phyloP scores from a whole-genome alignment of 257 asterid species.

The Petunia axillaris region DNA sequence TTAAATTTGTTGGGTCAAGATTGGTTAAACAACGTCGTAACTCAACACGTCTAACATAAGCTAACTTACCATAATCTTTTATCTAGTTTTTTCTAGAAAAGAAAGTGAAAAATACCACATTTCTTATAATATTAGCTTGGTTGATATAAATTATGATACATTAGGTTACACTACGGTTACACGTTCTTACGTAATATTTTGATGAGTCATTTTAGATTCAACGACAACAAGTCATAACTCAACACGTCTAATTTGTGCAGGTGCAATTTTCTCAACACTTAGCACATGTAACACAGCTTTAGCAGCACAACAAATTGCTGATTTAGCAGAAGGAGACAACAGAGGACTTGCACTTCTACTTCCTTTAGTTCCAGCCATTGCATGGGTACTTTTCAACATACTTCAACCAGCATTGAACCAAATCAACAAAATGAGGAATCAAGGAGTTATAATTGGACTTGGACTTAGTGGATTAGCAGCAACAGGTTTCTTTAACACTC shows the following conservation, averaged over 20 bases:
- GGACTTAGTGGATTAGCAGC: slow-evolving; percentile 73
- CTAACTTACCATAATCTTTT: no score
- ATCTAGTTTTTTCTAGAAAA: no score
- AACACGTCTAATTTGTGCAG: slow-evolving; percentile 19
- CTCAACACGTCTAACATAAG: no score
- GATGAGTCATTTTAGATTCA: no score
- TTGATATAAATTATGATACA: no score
- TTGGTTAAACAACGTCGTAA: no score
- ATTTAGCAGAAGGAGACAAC: slow-evolving; percentile 85
- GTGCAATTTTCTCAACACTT: slow-evolving; percentile 74
- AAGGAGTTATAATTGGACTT: slow-evolving; percentile 67
- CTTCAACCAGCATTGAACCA: slow-evolving; percentile 89
- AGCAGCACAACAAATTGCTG: slow-evolving; percentile 90
- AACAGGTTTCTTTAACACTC: slow-evolving; percentile 50
- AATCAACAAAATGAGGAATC: slow-evolving; percentile 74
- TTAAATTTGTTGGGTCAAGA: no score
- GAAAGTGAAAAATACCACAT: no score
- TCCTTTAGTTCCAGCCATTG: slow-evolving; percentile 76
- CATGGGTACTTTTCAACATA: slow-evolving; percentile 90
- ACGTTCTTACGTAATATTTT: no score
- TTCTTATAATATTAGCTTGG: no score
- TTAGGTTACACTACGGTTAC: no score
- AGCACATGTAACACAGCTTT: slow-evolving; percentile 72
- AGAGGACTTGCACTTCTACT: slow-evolving; percentile 77
- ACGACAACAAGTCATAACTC: no score